These are phyloP conservation scores for Triticum urartu DNA, from an alignment of 176 grass and related monocot species.

Conservation along the genomic window DNA sequence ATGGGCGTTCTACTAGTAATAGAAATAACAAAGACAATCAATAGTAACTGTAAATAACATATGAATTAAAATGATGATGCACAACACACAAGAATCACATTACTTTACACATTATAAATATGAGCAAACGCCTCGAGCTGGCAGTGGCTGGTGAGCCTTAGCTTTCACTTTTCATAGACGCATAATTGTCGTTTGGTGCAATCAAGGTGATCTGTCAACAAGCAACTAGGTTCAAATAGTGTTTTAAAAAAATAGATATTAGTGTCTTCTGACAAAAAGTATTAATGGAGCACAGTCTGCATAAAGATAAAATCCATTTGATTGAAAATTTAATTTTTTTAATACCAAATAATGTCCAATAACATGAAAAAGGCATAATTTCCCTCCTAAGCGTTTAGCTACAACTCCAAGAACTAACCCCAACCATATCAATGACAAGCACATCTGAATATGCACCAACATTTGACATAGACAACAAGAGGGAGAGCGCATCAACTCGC, in stretches of 20 bases:
- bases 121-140: no score
- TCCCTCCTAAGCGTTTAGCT: conserved; percentile 68
- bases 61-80: neutral
- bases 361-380: neutral
- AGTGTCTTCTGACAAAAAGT: no score
- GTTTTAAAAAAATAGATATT: no score
- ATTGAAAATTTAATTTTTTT: no score
- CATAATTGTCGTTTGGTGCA: neutral
- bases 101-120: no score
- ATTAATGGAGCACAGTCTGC: no score
- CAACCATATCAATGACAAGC: conserved; percentile 85
- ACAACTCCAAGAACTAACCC: conserved; percentile 74
- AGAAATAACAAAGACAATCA: neutral
- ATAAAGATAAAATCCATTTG: no score
- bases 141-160: no score
- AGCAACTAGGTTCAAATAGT: no score
- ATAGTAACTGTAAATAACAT: neutral
- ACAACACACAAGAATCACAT: neutral
- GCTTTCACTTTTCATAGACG: neutral
- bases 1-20: conserved; percentile 38
- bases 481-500: conserved; percentile 77
- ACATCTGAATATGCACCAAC: conserved; percentile 78
- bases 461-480: conserved; percentile 85
- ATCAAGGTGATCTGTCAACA: no score
- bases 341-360: no score